Base-by-base conservation (phyloP, 352 stramenopile species). In the Globisporangium paroecandrum region DNA sequence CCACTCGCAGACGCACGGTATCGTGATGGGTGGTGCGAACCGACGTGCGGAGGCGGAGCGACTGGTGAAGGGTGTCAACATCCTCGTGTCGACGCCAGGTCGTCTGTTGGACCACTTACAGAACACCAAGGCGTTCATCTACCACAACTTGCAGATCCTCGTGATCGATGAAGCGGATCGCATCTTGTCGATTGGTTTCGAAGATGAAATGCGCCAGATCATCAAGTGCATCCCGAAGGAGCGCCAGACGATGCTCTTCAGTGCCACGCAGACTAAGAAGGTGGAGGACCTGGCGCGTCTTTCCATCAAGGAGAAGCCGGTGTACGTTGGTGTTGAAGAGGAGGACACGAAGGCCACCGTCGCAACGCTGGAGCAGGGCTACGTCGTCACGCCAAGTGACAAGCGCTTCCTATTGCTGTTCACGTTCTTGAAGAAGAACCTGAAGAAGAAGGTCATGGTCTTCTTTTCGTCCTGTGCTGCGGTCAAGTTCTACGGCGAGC, bases 361-460 rank as follows among this genome's bases (percentile, higher is more conserved):
- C 9, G 87, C 86, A 51, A 97, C 93, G 29, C 77, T 99, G 53
- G 96, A 99, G 72, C 97, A 99, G 75, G 98, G 98, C 46, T 99
- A 99, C 76, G 97, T 99, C 13, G 97, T 99, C 47, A 98, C 96
- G 69, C 91, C 95, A 10, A 98, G 91, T 58, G 96, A 99, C 68
- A 98, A 99, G 82, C 94, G 98, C 38, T 99, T 99, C 73, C 82
- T 99, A 57, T 79, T 99, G 58, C 83, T 99, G 22, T 99, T 99
- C 71, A 99, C 98, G 10, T 99, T 99, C 79, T 77, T 99, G 29
- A 99, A 99, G 76, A 99, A 99, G 82, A 99, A 99, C 83, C 82
- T 98, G 64, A 98, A 99, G 73, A 99, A 99, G 74, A 99, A 99
- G 75, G 96, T 99, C 61, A 99, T 99, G 96, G 96, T 97, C 58